Evolutionary conservation across 768 basidiomycete species (phyloP), one percentile per base, ranked within the genome.

Genomic region (Lepiota venenata): DNA sequence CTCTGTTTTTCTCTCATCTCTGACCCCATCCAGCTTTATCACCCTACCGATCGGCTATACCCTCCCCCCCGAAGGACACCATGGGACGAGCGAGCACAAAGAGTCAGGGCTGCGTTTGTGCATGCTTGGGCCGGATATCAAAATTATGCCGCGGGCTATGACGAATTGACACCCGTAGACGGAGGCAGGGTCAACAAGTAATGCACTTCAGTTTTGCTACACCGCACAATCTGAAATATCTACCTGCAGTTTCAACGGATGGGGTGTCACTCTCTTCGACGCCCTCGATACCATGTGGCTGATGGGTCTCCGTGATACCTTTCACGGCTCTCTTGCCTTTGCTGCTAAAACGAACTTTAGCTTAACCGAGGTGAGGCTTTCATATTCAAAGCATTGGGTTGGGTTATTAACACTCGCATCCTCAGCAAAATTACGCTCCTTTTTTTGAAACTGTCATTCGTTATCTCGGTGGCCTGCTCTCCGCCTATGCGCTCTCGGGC

Each of bases 401-500:
- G 10, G 18, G n/a, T 37, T 16, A 47, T 3, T 46, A 6, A 36
- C 5, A 37, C 16, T 47, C 14, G 4, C 2, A 21, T 15, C 2
- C 36, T 29, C 42, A 66, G 69, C 45, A 37, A 55, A 62, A 66
- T 36, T 72, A 68, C 65, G 73, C 65, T 0, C 83, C 81, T 1
- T 87, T 87, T 66, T 88, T 88, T 55, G 87, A 93, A 73, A 91
- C 89, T 0, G 83, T 85, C 47, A 93, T 93, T 50, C 84, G 92
- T 18, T 85, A 93, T 60, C 76, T 95, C 2, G 93, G 93, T 1
- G 93, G 93, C 3, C 74, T 93, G 2, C 73, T 93, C 4, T 87
- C 86, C 8, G 88, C 91, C 0, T 87, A 92, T 58, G 84, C 91
- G 1, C 74, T 94, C 1, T 87, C 89, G 1, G 76, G 73, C 5